Evolutionary conservation across 2,329 filamentous ascomycete species (phyloP).

Genomic region (Fusarium hainanense): DNA sequence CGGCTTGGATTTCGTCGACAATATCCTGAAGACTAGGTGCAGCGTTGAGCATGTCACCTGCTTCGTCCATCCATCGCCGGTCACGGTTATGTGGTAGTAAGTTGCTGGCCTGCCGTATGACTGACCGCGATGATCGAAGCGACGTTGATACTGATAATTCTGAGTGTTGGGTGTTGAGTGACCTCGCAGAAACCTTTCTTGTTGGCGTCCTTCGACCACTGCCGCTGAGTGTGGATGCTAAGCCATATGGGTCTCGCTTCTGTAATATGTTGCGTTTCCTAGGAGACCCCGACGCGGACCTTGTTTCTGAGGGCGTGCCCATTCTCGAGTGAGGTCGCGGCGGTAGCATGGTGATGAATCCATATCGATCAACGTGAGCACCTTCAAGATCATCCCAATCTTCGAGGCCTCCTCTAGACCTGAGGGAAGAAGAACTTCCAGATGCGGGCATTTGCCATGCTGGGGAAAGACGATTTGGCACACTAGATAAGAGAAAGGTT

Average conservation of each 20-base stretch:
- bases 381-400: constrained; percentile 74
- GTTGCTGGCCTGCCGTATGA: constrained; percentile 68
- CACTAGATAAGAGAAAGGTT: constrained; percentile 44
- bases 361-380: constrained; percentile 73
- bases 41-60: constrained; percentile 73
- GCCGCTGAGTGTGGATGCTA: constrained; percentile 56
- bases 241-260: constrained; percentile 50
- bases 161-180: constrained; percentile 68
- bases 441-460: constrained; percentile 54
- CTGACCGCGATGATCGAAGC: constrained; percentile 64
- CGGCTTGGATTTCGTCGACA: constrained; percentile 65
- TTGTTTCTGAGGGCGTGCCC: constrained; percentile 55
- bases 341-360: constrained; percentile 68
- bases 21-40: constrained; percentile 67
- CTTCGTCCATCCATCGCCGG: constrained; percentile 71
- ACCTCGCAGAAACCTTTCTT: constrained; percentile 67
- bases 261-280: constrained; percentile 59
- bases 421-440: constrained; percentile 58
- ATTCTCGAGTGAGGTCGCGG: constrained; percentile 57
- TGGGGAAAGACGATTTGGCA: constrained; percentile 48
- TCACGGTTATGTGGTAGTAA: constrained; percentile 70
- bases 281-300: constrained; percentile 57
- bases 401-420: constrained; percentile 67
- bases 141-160: constrained; percentile 61
- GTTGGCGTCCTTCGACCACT: constrained; percentile 58